Evolutionary conservation across 768 basidiomycete genomes (phyloP).

Genomic region (Boletus vinaceobasis): DNA sequence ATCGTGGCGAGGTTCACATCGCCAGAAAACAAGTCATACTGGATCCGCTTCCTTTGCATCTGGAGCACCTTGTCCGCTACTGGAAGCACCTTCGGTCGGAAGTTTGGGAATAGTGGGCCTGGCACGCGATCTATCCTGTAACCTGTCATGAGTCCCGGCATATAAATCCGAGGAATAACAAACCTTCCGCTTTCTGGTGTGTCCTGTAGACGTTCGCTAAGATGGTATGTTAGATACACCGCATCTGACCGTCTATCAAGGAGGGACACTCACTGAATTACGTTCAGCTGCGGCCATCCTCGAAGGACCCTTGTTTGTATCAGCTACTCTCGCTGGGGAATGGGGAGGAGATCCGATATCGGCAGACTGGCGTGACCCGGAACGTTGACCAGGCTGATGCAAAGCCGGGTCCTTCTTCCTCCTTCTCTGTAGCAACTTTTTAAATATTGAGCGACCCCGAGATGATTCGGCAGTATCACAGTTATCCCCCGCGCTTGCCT

Average conservation of each 20-base stretch:
- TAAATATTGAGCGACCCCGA: too few species aligned
- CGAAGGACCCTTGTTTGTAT: too few species aligned
- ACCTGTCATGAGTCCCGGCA: too few species aligned
- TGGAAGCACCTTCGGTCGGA: too few species aligned
- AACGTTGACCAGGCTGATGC: neutral
- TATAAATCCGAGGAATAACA: too few species aligned
- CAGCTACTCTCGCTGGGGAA: neutral
- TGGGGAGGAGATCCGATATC: neutral
- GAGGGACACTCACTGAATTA: neutral
- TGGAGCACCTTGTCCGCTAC: too few species aligned
- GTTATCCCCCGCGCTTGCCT: too few species aligned
- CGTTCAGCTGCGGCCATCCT: neutral
- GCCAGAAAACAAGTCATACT: neutral
- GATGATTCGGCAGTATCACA: neutral
- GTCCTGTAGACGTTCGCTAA: neutral
- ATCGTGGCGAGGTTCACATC: neutral
- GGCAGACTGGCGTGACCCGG: neutral
- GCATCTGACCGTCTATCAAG: neutral
- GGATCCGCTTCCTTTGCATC: neutral
- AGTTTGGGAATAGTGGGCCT: too few species aligned
- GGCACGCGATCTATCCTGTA: too few species aligned
- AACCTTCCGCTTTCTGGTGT: too few species aligned
- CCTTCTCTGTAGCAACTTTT: neutral
- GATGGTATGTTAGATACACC: neutral
- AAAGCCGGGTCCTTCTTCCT: neutral